These are phyloP conservation scores for Geotrichum cucujoidarum DNA, from an alignment of 1,139 yeast species.

Conservation along the genomic window DNA sequence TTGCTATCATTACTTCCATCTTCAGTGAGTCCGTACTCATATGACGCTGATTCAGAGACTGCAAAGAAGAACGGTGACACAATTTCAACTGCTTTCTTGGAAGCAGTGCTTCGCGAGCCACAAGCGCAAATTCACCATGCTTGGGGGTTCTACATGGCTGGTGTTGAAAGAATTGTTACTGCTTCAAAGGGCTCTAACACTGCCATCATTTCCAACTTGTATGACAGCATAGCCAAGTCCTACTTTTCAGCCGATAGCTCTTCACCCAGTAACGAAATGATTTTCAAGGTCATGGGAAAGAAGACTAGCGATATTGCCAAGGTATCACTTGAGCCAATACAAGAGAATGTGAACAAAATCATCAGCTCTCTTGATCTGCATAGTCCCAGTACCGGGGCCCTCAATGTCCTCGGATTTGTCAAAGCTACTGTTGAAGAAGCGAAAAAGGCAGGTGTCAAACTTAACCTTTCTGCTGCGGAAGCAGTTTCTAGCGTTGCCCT, in stretches of 20 bases:
- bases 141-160: conserved; percentile 29
- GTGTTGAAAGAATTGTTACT: conserved; percentile 23
- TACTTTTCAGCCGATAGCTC: conserved; percentile 20
- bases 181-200: conserved; percentile 8
- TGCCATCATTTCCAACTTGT: conserved; percentile 11
- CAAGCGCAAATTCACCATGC: conserved; percentile 19
- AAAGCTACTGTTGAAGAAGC: conserved; percentile 6
- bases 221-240: conserved; percentile 12
- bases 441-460: background rate
- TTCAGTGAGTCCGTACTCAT: conserved; percentile 24
- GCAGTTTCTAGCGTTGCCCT: background rate
- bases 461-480: background rate
- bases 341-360: conserved; percentile 23
- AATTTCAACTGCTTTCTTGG: conserved; percentile 27
- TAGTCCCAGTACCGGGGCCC: conserved; percentile 1
- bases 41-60: conserved; percentile 21
- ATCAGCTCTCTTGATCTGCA: conserved; percentile 5
- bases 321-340: conserved; percentile 22
- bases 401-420: conserved; percentile 11
- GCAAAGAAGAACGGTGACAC: conserved; percentile 15
- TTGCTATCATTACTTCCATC: conserved; percentile 25
- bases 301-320: conserved; percentile 22
- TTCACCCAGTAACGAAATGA: conserved; percentile 15
- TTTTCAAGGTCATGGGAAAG: conserved; percentile 24
- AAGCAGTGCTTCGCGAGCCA: conserved; percentile 30